Conservation (phyloP, 208 protist genomes). For the Entamoeba dispar region DNA sequence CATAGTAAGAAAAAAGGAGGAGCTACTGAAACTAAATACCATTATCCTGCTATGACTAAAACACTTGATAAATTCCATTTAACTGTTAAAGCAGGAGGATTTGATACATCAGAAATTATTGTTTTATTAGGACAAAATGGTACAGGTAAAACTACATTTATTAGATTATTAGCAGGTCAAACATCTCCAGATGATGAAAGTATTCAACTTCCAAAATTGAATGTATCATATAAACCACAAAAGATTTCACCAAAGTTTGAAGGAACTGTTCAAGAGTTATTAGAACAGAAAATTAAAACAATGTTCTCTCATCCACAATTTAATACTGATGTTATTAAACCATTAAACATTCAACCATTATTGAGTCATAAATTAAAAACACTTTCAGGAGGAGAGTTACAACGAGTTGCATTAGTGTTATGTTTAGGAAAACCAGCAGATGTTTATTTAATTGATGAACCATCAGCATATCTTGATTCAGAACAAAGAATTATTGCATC, state of each 20-base stretch:
- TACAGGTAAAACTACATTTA: slow-evolving; percentile 97
- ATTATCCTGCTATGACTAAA: slow-evolving; percentile 86
- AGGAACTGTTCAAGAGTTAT: slow-evolving; percentile 69
- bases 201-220: slow-evolving; percentile 47
- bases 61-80: slow-evolving; percentile 67
- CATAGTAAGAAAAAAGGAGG: slow-evolving; percentile 21
- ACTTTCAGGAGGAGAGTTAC: slow-evolving; percentile 97
- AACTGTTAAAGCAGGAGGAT: slow-evolving; percentile 66
- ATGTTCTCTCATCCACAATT: slow-evolving; percentile 87
- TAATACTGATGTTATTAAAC: slow-evolving; percentile 82
- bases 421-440: slow-evolving; percentile 89
- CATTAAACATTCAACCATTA: slow-evolving; percentile 82
- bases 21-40: slow-evolving; percentile 32
- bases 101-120: slow-evolving; percentile 92
- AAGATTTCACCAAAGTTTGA: slow-evolving; percentile 92
- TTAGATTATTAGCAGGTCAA: slow-evolving; percentile 83
- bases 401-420: slow-evolving; percentile 90
- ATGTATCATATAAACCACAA: slow-evolving; percentile 97
- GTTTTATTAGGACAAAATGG: slow-evolving; percentile 98
- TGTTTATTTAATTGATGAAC: slow-evolving; percentile 99
- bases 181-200: slow-evolving; percentile 30
- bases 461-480: slow-evolving; percentile 95
- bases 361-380: slow-evolving; percentile 80
- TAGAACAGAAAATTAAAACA: slow-evolving; percentile 76
- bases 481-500: slow-evolving; percentile 94